phyloP scores from a whole-genome alignment of 768 basidiomycete species.

The Gloeopeniophorella convolvens region DNA sequence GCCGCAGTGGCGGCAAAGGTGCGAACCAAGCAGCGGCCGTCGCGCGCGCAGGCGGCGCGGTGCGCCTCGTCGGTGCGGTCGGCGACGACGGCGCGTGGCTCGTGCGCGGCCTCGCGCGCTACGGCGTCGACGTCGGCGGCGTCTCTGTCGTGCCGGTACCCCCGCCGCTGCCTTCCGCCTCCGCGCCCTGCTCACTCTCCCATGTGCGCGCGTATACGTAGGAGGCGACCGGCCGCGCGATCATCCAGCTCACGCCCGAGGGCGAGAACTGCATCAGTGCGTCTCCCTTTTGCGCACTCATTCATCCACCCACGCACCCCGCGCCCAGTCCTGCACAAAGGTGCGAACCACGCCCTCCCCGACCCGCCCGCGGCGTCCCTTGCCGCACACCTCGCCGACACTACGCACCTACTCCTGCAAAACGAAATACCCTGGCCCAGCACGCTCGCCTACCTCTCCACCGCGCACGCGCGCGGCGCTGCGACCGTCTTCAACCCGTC shows the following conservation, averaged over 20 bases:
- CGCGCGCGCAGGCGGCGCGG: conserved; percentile 42
- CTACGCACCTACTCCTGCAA: conserved; percentile 51
- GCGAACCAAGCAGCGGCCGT: conserved; percentile 60
- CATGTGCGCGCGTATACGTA: too few species aligned
- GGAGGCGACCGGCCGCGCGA: conserved; percentile 51
- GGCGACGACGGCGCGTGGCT: conserved; percentile 50
- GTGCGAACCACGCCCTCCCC: conserved; percentile 45
- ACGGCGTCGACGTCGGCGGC: conserved; percentile 36
- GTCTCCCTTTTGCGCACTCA: too few species aligned
- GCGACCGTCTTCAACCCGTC: conserved; percentile 51
- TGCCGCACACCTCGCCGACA: conserved; percentile 26
- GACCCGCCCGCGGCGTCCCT: conserved; percentile 26
- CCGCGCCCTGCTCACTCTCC: too few species aligned
- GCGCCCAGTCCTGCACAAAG: conserved; percentile 47
- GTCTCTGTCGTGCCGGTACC: conserved; percentile 37
- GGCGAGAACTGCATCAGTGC: conserved; percentile 61
- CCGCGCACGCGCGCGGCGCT: conserved; percentile 12
- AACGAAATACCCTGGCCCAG: conserved; percentile 48
- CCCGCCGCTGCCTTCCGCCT: too few species aligned
- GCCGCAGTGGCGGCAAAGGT: conserved; percentile 54
- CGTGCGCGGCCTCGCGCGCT: conserved; percentile 31
- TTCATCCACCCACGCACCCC: too few species aligned
- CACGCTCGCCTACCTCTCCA: conserved; percentile 33
- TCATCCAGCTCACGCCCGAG: conserved; percentile 50
- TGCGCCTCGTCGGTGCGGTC: conserved; percentile 45